Conservation (phyloP, 2,329 filamentous ascomycete species). For the Purpureocillium lavendulum region DNA sequence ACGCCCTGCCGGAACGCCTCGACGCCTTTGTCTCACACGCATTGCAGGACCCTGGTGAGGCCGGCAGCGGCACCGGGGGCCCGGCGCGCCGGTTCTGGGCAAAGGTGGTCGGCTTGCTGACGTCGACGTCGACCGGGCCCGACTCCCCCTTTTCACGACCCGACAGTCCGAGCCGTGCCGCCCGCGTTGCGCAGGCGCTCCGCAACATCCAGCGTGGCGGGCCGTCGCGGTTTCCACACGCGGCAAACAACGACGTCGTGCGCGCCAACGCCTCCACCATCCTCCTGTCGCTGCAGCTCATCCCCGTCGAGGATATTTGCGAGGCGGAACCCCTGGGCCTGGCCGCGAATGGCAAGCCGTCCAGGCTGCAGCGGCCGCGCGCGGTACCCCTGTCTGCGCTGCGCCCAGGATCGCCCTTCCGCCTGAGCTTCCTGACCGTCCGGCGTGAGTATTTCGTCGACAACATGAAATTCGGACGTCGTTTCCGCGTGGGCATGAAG, state of each 20-base stretch:
- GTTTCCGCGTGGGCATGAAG: conserved; percentile 3
- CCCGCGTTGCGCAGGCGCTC: conserved; percentile 5
- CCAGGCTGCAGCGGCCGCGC: conserved; percentile 3
- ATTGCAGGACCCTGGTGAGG: neutral
- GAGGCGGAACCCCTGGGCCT: neutral
- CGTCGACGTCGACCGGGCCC: neutral
- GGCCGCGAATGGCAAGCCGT: conserved; percentile 1
- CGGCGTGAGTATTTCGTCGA: conserved; percentile 3
- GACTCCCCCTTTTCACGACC: too few relatives aligned
- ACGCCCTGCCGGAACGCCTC: conserved; percentile 1
- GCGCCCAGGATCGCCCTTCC: conserved; percentile 1
- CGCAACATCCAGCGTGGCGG: conserved; percentile 5
- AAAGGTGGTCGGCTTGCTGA: conserved; percentile 3
- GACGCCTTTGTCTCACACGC: conserved; percentile 3
- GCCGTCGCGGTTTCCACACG: conserved; percentile 4
- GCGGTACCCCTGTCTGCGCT: neutral
- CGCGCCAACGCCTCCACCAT: conserved; percentile 7
- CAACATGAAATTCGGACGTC: neutral
- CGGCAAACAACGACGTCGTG: conserved; percentile 6
- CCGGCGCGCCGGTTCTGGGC: conserved; percentile 1
- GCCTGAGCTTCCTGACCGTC: conserved; percentile 5
- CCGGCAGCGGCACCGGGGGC: neutral
- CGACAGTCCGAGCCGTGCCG: neutral
- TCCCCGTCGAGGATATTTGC: conserved; percentile 5
- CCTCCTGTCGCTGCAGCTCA: conserved; percentile 5